Base-by-base conservation (phyloP, 257 asterid species). In the Leptodermis oblonga region DNA sequence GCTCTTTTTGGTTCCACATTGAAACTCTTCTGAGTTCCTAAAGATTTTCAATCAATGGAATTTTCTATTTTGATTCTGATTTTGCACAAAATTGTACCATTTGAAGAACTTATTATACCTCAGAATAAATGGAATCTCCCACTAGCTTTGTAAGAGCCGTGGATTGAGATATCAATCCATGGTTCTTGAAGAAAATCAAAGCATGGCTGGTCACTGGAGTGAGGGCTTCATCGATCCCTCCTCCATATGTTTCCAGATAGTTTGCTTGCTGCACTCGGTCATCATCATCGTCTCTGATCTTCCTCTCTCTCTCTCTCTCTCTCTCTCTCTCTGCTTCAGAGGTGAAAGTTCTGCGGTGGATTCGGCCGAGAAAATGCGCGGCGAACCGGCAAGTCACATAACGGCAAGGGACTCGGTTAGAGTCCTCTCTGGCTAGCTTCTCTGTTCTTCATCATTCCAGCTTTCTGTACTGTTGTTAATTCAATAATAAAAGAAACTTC, bases 361-460 rank as follows among this genome's bases (percentile, higher is more conserved):
- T 52, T 30, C 28, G 59, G 59, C 59, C 4, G n/a, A n/a, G n/a
- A 70, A 68, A 62, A 36, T 63, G 64, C 71, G 49, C 64, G 26
- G 80, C 78, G 51, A 65, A 76, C 86, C 84, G 90, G 90, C 92
- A 86, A 86, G 92, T 86, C 92, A 84, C 80, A 43, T 4, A 82
- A 83, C 74, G 87, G 91, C 91, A 79, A 71, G 55, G 71, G 86
- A 69, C 88, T 86, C 84, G 12, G 61, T 60, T 65, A 41, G 83
- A 81, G 88, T 82, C 88, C 76, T 72, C 68, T 66, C 58, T 73
- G 86, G 87, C 62, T 55, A 54, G 18, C 22, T 58, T 22, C 84
- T 52, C 59, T 82, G 71, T 31, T 62, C 20, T 62, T 76, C 60
- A n/a, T 43, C 51, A 53, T n/a, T n/a, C n/a, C 30, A 8, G 34